A percentile compares a stretch with the other conserved stretches of the same genome.
phyloP scores from a whole-genome alignment of 192 early-diverging fungal genomes.

The Coemansia sp. region DNA sequence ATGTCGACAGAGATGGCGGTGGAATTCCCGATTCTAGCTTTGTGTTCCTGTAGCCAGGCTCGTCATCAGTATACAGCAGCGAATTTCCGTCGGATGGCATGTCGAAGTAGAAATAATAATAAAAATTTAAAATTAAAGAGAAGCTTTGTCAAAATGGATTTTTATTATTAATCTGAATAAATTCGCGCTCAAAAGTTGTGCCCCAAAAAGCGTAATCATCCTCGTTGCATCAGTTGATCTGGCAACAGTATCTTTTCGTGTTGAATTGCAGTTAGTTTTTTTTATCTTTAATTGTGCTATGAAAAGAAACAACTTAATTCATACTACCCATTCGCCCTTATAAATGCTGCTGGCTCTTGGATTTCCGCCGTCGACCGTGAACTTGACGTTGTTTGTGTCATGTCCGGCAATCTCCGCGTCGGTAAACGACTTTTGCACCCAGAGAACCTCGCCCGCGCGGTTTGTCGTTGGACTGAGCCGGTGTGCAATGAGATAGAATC shows the following conservation, averaged over 20 bases:
- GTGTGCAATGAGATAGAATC: background rate
- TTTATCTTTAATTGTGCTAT: no score
- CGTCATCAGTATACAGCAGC: slow-evolving; percentile 31
- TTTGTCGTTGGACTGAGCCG: background rate
- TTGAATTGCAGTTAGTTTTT: no score
- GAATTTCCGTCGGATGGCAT: slow-evolving; percentile 17
- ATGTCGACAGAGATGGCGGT: slow-evolving; percentile 23
- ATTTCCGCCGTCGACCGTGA: background rate
- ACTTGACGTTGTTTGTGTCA: background rate
- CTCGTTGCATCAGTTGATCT: no score
- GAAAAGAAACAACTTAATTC: no score
- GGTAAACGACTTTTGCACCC: background rate
- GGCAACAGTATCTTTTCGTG: no score
- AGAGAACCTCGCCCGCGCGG: background rate
- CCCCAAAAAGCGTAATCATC: no score
- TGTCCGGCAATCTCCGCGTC: background rate
- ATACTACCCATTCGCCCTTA: no score
- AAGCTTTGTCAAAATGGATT: no score
- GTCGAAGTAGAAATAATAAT: background rate
- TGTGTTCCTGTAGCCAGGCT: slow-evolving; percentile 26
- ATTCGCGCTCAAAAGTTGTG: no score
- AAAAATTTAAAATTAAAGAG: no score
- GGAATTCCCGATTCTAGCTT: slow-evolving; percentile 19
- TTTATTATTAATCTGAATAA: no score
- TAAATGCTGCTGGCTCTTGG: background rate